Percentiles rank a stretch among this genome's conserved stretches.
phyloP scores from a whole-genome alignment of 257 asterid genomes.

The Scutellaria minor region DNA sequence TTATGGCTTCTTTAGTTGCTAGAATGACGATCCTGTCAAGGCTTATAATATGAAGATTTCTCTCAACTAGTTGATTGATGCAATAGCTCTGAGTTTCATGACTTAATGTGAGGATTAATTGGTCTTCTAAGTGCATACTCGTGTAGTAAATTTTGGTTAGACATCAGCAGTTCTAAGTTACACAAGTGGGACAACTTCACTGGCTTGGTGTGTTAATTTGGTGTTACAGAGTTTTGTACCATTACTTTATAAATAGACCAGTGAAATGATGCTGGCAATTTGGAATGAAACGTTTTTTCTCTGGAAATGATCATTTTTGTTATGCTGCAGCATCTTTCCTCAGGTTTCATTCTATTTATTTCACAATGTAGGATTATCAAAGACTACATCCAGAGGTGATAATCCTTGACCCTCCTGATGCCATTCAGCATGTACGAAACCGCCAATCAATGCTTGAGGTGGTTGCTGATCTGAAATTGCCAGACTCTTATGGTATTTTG shows the following conservation, averaged over 20 bases:
- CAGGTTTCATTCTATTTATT: constrained; percentile 26
- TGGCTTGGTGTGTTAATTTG: not conserved
- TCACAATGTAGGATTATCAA: constrained; percentile 66
- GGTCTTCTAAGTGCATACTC: not conserved
- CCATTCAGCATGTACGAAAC: constrained; percentile 73
- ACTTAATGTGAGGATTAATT: not conserved
- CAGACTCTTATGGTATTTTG: constrained; percentile 67
- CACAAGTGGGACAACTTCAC: not conserved
- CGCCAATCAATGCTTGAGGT: constrained; percentile 93
- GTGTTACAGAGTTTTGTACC: not conserved
- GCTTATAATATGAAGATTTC: not conserved
- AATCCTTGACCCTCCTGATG: constrained; percentile 87
- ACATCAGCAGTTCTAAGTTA: not conserved
- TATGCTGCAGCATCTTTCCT: constrained; percentile 3
- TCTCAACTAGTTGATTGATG: not conserved
- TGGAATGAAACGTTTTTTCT: too few species aligned
- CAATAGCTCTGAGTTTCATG: constrained; percentile 15
- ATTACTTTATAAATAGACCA: not conserved
- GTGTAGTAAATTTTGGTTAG: not conserved
- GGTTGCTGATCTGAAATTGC: constrained; percentile 75
- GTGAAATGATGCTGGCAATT: constrained; percentile 3
- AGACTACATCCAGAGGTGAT: constrained; percentile 78
- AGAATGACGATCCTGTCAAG: not conserved
- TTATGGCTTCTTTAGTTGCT: constrained; percentile 5
- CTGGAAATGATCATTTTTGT: constrained; percentile 25